These are phyloP conservation scores for Metarhizium brunneum DNA, from an alignment of 2,329 filamentous ascomycete genomes.

Conservation along the genomic window DNA sequence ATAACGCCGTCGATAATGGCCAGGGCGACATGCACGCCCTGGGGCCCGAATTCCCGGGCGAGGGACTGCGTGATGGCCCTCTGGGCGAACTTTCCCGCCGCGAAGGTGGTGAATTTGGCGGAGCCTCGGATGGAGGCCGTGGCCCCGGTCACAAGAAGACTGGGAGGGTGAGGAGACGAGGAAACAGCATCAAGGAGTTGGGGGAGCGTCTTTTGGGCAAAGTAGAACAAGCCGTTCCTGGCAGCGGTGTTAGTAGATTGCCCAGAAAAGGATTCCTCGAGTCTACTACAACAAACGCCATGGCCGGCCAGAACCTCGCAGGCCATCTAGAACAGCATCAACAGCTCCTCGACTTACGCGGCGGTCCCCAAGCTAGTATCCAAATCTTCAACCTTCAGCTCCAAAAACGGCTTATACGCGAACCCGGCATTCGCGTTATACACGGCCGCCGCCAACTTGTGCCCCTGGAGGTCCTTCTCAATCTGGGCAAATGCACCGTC, in stretches of 20 bases:
- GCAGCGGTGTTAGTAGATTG: background rate
- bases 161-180: conserved; percentile 54
- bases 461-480: conserved; percentile 44
- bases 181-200: conserved; percentile 54
- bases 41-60: conserved; percentile 73
- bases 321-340: too few species aligned
- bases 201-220: conserved; percentile 64
- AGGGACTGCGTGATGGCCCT: conserved; percentile 66
- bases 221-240: conserved; percentile 63
- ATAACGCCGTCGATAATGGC: conserved; percentile 79
- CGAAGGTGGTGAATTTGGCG: conserved; percentile 61
- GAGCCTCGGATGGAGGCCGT: conserved; percentile 71
- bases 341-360: conserved; percentile 30
- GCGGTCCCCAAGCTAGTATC: conserved; percentile 35
- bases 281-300: too few species aligned
- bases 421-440: conserved; percentile 57
- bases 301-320: too few species aligned
- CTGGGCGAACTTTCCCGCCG: conserved; percentile 71
- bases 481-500: conserved; percentile 53
- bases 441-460: conserved; percentile 53
- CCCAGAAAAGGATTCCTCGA: too few species aligned
- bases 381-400: conserved; percentile 41
- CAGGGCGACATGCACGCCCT: conserved; percentile 77
- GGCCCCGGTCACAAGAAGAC: conserved; percentile 78
- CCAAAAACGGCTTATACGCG: conserved; percentile 47